These are phyloP conservation scores for Nitzschia inconspicua DNA, from an alignment of 108 stramenopile genomes.

Conservation along the genomic window DNA sequence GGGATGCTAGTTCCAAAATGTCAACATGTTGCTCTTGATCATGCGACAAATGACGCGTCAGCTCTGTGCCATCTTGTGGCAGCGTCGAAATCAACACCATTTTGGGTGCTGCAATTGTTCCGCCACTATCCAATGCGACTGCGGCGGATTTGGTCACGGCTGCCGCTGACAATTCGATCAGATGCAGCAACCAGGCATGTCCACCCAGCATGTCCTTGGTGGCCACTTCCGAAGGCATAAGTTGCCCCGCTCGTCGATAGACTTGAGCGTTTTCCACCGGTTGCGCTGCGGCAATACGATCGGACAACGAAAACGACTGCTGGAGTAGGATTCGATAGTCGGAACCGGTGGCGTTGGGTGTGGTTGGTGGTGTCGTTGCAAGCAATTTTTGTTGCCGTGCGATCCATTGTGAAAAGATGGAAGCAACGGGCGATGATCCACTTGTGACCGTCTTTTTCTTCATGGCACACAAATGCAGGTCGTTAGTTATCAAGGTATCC, in stretches of 20 bases:
- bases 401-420: conserved; percentile 9
- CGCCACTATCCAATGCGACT: background rate
- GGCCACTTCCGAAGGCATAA: conserved; percentile 34
- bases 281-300: conserved; percentile 22
- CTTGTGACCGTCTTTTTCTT: background rate
- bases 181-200: conserved; percentile 13
- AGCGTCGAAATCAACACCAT: background rate
- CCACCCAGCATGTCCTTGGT: conserved; percentile 23
- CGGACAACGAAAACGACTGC: background rate
- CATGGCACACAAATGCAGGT: too few relatives aligned
- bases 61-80: background rate
- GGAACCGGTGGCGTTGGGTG: background rate
- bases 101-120: background rate
- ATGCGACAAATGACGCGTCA: too few relatives aligned
- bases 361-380: conserved; percentile 4
- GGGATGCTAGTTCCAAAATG: conserved; percentile 1
- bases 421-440: background rate
- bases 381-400: background rate
- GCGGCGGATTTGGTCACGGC: background rate
- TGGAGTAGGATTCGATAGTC: conserved; percentile 33
- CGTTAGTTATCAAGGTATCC: too few relatives aligned
- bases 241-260: conserved; percentile 31
- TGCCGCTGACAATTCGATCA: conserved; percentile 16
- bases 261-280: conserved; percentile 23
- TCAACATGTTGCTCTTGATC: background rate